Evolutionary conservation across 768 basidiomycete species (phyloP).

Genomic region (Boletus tomentosulus): DNA sequence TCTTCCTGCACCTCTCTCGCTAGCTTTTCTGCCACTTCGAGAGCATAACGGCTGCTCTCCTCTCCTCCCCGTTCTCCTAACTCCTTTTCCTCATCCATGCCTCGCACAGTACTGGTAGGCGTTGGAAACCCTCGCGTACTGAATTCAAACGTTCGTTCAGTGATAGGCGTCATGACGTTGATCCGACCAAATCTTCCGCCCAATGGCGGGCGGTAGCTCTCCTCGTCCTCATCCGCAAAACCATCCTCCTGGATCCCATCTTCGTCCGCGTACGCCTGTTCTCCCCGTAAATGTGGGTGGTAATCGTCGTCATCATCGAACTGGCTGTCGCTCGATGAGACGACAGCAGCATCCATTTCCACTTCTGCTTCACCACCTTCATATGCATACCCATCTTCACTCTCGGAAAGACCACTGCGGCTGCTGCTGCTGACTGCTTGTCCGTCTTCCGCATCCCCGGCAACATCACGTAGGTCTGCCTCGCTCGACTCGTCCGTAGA

Average conservation of each 20-base stretch:
- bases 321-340: constrained; percentile 31
- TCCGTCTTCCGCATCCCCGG: constrained; percentile 23
- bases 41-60: constrained; percentile 41
- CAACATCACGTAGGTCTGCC: constrained; percentile 4
- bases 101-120: constrained; percentile 44
- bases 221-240: constrained; percentile 30
- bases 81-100: constrained; percentile 16
- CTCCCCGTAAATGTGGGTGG: constrained; percentile 9
- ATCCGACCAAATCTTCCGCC: constrained; percentile 79
- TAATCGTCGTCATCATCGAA: constrained; percentile 30
- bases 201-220: constrained; percentile 42
- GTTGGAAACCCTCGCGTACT: constrained; percentile 48
- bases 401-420: constrained; percentile 29
- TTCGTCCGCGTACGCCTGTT: constrained; percentile 18
- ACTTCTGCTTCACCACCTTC: constrained; percentile 26
- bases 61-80: constrained; percentile 19
- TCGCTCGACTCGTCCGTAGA: constrained; percentile 35
- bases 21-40: constrained; percentile 53
- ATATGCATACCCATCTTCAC: constrained; percentile 33
- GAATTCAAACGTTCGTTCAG: constrained; percentile 89
- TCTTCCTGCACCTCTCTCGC: constrained; percentile 43
- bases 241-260: constrained; percentile 27
- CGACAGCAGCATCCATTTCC: constrained; percentile 23
- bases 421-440: constrained; percentile 23
- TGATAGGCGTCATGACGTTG: constrained; percentile 96